A percentile compares a stretch with the other conserved stretches of the same genome.
Conservation (phyloP, 2,329 filamentous ascomycete genomes). For the Verticillium longisporum region DNA sequence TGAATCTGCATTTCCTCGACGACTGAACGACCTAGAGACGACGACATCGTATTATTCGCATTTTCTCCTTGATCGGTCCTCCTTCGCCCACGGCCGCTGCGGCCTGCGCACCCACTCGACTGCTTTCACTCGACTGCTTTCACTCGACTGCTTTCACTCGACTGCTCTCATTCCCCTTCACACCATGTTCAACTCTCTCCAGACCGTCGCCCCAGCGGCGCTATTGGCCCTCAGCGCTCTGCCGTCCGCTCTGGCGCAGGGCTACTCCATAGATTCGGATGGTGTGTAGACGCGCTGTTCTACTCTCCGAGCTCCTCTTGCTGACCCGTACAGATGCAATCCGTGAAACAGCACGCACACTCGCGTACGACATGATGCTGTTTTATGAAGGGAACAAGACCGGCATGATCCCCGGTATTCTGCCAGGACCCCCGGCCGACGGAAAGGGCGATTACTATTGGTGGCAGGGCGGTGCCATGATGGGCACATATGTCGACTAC, state of each 20-base stretch:
- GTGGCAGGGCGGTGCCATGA: slow-evolving; percentile 67
- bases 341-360: slow-evolving; percentile 33
- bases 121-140: neutral
- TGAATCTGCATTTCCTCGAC: neutral
- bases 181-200: slow-evolving; percentile 9
- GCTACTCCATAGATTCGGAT: slow-evolving; percentile 22
- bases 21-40: neutral
- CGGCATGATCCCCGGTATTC: slow-evolving; percentile 47
- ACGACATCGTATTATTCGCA: neutral
- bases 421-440: slow-evolving; percentile 45
- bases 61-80: neutral
- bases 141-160: too few species aligned
- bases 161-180: slow-evolving; percentile 5
- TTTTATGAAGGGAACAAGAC: slow-evolving; percentile 44
- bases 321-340: slow-evolving; percentile 32
- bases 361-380: slow-evolving; percentile 43
- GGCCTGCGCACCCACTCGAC: neutral
- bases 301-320: neutral
- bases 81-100: neutral
- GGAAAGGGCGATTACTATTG: slow-evolving; percentile 57
- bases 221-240: slow-evolving; percentile 7
- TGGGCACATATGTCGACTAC: slow-evolving; percentile 64
- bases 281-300: slow-evolving; percentile 14
- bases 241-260: slow-evolving; percentile 14
- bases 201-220: slow-evolving; percentile 7